Conservation (phyloP, 2,329 filamentous ascomycete genomes). For the Raffaelea deltoideospora region DNA sequence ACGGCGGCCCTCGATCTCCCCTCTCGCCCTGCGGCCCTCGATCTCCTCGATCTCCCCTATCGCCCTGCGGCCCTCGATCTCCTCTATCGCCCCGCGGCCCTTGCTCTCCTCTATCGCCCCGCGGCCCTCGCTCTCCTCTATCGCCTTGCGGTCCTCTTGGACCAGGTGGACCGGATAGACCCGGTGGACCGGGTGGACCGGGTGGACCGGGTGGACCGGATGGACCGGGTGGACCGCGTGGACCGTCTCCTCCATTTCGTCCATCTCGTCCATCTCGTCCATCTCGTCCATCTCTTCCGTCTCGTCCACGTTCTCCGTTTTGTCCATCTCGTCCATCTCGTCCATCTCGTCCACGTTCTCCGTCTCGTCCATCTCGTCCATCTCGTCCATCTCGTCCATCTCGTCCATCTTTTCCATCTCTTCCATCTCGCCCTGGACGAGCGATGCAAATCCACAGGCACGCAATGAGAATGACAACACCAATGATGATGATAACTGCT, state of each 20-base stretch:
- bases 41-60: neutral
- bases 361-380: neutral
- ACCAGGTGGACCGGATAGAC: neutral
- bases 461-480: constrained; percentile 1
- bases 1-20: neutral
- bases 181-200: too few relatives aligned
- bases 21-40: too few relatives aligned
- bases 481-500: constrained; percentile 1
- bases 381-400: neutral
- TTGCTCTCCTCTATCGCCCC: neutral
- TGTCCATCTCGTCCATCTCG: neutral
- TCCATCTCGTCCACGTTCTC: neutral
- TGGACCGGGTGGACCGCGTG: too few relatives aligned
- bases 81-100: neutral
- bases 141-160: neutral
- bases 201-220: too few relatives aligned
- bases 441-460: neutral
- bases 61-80: too few relatives aligned
- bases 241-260: neutral
- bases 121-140: neutral
- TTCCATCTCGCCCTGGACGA: neutral
- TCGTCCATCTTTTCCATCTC: neutral
- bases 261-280: neutral
- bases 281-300: neutral
- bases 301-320: neutral